Base-by-base conservation (phyloP, 169 alveolate species). In the Plasmodium yoelii region DNA sequence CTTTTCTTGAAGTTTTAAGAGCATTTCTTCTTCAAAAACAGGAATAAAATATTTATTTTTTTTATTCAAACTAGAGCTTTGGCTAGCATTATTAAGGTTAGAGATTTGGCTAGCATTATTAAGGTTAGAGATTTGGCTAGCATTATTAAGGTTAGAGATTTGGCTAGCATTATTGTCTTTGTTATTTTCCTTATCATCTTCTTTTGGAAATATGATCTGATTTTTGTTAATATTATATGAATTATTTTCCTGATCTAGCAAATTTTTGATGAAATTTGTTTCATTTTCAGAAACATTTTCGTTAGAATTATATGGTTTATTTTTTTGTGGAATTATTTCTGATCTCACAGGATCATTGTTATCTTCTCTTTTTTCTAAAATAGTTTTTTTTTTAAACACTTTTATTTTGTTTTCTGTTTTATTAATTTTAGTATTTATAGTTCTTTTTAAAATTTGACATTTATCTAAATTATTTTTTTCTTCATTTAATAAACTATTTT, bases 391-490 rank as follows among this genome's bases (percentile, higher is more conserved):
- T 7, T 9, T 15, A 18, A 74, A 10, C 2, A 39, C 4, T 24
- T 61, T 74, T 3, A 15, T n/a, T 18, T 46, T 61, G 42, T n/a
- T 39, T 60, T 74, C 88, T 46, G 13, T 46, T 63, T 51, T 74
- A 39, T 61, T 74, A 1, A 61, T 3, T 19, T 49, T 74, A 12
- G 71, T 61, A 51, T 74, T 74, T 74, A 74, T 34, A n/a, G 88
- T 55, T 39, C 74, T 74, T 39, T 74, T 74, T 67, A 74, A 61
- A 15, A 74, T 74, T 51, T 61, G 70, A n/a, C 5, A 26, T 15
- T 74, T 74, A 10, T 74, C 88, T 47, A 61, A 28, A 34, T 74
- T 60, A 61, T 18, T 74, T 51, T 74, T 74, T 61, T 74, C 88
- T 24, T 74, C 88, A 61, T 74, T 74, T 59, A 74, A 34, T 55